Conservation (phyloP, 2,329 filamentous ascomycete genomes). For the Thielaviopsis ethacetica region DNA sequence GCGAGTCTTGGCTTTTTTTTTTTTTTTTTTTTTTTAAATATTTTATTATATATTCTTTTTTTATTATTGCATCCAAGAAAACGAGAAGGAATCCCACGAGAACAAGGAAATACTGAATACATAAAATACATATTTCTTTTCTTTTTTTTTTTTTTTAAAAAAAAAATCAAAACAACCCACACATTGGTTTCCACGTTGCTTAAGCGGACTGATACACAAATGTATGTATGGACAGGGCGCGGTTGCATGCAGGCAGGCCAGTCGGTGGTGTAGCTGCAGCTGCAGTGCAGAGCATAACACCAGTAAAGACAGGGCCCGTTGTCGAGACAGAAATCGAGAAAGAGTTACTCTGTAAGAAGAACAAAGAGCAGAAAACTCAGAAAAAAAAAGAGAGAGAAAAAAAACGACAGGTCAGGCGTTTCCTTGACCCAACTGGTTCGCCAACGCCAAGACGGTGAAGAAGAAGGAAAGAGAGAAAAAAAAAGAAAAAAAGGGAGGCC, state of each 20-base stretch:
- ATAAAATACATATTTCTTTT: too few species aligned
- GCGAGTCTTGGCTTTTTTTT: neutral
- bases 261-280: too few species aligned
- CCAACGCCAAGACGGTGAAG: neutral
- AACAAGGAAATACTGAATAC: too few species aligned
- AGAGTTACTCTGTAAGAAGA: too few species aligned
- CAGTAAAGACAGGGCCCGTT: too few species aligned
- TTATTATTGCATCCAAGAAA: neutral
- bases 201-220: neutral
- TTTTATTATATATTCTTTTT: too few species aligned
- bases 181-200: slow-evolving; percentile 4
- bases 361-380: too few species aligned
- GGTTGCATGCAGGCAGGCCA: neutral
- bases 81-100: neutral
- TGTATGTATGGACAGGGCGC: neutral
- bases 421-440: neutral
- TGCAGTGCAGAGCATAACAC: too few species aligned
- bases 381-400: neutral
- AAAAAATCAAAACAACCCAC: neutral
- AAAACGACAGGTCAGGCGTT: too few species aligned
- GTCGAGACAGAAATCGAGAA: too few species aligned
- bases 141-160: too few species aligned
- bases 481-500: slow-evolving; percentile 1
- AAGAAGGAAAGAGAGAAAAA: neutral
- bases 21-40: neutral